Base-by-base conservation (phyloP, 768 basidiomycete genomes). In the Trichaptum fuscoviolaceum region DNA sequence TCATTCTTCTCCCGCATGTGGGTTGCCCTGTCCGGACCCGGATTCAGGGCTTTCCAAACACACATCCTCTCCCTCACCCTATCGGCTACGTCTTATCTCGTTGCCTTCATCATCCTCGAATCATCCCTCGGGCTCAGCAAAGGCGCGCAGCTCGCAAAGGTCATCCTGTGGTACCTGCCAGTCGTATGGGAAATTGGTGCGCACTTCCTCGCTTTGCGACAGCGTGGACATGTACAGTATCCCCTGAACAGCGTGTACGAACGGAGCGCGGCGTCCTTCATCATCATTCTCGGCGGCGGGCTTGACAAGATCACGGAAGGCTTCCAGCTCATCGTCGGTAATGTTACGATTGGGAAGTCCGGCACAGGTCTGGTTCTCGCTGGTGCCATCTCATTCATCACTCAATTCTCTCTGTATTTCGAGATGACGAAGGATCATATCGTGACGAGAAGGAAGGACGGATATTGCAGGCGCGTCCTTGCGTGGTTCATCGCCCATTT, bases 261-360 rank as follows among this genome's bases (percentile, higher is more conserved):
- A 10, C 60, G 60, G 6, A 35, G 26, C 26, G 9, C 60, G 7
- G 60, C 26, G 8, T 17, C 34, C 17, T 61, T 61, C 34, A 18
- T 35, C 12, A 35, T 61, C 23, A 24, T 61, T 61, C 60, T 61
- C 26, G 60, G 60, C 5, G 23, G 34, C 17, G 60, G 60, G 26
- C 60, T 61, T 24, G 60, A 61, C 60, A 61, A 24, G 5, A 35
- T 61, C 60, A 61, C 60, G 26, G 60, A 61, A 12, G 60, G 60
- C 12, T 61, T 61, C 18, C 60, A 61, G 34, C 34, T 61, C 23
- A 26, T 61, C 60, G 59, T 20, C 10, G 59, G 59, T 20, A 30
- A 24, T 60, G 24, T 60, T 20, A 30, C 24, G 6, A 27, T 61
- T 20, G 60, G 60, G 26, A 27, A 26, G 60, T 18, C 26, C 4